Base-by-base conservation (phyloP, 1,284 basidiomycete genomes). In the Pyrrhoderma lamaoense region DNA sequence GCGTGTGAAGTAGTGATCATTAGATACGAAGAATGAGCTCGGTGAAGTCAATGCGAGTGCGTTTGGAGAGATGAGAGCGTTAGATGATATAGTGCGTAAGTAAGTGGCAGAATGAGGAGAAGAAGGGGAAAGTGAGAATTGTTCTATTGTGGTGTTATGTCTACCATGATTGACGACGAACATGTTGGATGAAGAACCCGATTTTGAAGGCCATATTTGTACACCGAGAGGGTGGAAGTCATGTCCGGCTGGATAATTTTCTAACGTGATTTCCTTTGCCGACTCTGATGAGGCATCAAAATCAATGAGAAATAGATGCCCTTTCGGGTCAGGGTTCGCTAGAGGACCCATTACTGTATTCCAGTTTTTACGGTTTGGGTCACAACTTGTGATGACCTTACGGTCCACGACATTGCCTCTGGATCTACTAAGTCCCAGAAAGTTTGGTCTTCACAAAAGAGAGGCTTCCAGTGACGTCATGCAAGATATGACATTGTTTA, bases 341-440 rank as follows among this genome's bases (percentile, higher is more conserved):
- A 83, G 59, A 3, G 81, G 80, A 0, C 80, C 80, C 76, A 82
- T 79, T 51, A 83, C 78, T 8, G 79, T 82, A 60, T 83, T 83
- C 80, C 81, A 83, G 42, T 68, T 62, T 47, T 68, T 68, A 0
- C 80, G 67, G 43, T 70, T 70, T 1, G 73, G 68, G 58, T 83
- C 80, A 51, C 80, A 83, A 51, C 71, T 74, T 38, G 76, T 56
- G 18, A 82, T 61, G 9, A 82, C 60, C 38, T 68, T 65, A 38
- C 76, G 72, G 49, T 73, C 61, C 16, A 62, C 53, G 34, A 70
- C 58, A 2, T 59, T 59, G 8, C 67, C 71, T 60, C 35, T 5
- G 37, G 54, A 52, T 70, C 68, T 49, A 65, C 62, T 37, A 72
- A 62, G 49, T 83, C 78, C 81, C 82, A 85, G 56, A 81, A 77